Percentiles rank a stretch among this genome's conserved stretches.
phyloP scores from a whole-genome alignment of 768 basidiomycete species.

The Agrocybe pediades region DNA sequence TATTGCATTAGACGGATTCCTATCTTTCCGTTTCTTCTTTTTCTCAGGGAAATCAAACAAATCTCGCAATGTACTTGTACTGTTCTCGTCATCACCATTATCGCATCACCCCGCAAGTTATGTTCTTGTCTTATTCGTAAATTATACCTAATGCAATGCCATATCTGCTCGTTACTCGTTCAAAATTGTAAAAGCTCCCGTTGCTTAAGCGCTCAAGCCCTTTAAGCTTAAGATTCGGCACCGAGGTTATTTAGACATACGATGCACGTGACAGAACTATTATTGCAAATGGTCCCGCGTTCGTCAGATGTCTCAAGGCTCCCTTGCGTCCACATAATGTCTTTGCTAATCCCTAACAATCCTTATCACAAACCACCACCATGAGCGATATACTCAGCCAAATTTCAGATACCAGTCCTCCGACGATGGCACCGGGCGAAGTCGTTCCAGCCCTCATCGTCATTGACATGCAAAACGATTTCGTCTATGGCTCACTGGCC shows the following conservation, averaged over 20 bases:
- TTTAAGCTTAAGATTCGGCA: no score
- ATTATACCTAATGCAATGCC: background rate
- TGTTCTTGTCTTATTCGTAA: background rate
- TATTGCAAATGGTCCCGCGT: no score
- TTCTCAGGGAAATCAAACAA: constrained; percentile 4
- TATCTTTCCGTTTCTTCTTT: background rate
- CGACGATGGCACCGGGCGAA: constrained; percentile 1
- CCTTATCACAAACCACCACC: no score
- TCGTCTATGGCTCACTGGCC: constrained; percentile 73
- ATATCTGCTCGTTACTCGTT: background rate
- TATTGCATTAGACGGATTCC: constrained; percentile 5
- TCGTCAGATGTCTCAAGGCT: no score
- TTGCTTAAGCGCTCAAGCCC: no score
- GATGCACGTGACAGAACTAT: no score
- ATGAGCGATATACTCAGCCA: background rate
- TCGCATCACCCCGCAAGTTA: background rate
- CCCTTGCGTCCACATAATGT: no score
- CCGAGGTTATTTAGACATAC: no score
- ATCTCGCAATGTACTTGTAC: constrained; percentile 24
- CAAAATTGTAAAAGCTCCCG: no score
- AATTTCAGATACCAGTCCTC: no score
- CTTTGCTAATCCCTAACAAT: no score
- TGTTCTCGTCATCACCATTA: constrained; percentile 10
- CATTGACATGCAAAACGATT: constrained; percentile 85
- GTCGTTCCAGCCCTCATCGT: constrained; percentile 61